Conservation (phyloP, 208 protist genomes). For the Wallacemonas sp. region DNA sequence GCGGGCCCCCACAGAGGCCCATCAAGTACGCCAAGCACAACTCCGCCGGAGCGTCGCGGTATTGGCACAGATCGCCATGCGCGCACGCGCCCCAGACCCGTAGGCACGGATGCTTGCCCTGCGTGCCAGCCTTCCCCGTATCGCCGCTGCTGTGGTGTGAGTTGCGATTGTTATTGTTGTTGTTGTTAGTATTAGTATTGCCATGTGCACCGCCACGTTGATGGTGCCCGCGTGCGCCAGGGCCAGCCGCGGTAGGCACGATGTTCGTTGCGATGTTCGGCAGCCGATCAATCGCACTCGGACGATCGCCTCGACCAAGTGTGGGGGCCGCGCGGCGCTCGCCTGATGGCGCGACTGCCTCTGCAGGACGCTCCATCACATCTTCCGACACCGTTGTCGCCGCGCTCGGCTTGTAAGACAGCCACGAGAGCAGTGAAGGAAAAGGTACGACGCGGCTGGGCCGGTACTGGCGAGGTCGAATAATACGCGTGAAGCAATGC, state of each 20-base stretch:
- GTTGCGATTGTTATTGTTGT: neutral
- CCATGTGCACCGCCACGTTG: too few relatives aligned
- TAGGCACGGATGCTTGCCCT: constrained; percentile 60
- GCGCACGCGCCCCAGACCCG: constrained; percentile 73
- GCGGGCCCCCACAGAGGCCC: constrained; percentile 55
- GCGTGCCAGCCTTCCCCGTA: neutral
- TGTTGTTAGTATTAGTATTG: constrained; percentile 10
- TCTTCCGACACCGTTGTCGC: constrained; percentile 70
- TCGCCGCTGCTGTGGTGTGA: constrained; percentile 4
- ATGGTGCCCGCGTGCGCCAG: constrained; percentile 12
- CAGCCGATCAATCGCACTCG: constrained; percentile 51
- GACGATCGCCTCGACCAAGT: constrained; percentile 37
- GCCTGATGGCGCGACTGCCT: constrained; percentile 81
- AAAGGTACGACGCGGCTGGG: constrained; percentile 80
- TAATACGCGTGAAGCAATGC: constrained; percentile 71
- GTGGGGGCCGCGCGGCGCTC: constrained; percentile 52
- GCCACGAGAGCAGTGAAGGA: constrained; percentile 82
- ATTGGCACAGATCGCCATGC: constrained; percentile 75
- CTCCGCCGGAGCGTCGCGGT: constrained; percentile 65
- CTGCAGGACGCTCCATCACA: constrained; percentile 66
- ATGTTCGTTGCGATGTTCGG: constrained; percentile 72
- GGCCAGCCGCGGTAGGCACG: constrained; percentile 18
- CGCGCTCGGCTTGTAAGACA: constrained; percentile 69
- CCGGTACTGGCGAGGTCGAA: constrained; percentile 70
- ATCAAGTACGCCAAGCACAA: constrained; percentile 78